phyloP scores from a whole-genome alignment of 768 basidiomycete genomes.

The Panus rudis region DNA sequence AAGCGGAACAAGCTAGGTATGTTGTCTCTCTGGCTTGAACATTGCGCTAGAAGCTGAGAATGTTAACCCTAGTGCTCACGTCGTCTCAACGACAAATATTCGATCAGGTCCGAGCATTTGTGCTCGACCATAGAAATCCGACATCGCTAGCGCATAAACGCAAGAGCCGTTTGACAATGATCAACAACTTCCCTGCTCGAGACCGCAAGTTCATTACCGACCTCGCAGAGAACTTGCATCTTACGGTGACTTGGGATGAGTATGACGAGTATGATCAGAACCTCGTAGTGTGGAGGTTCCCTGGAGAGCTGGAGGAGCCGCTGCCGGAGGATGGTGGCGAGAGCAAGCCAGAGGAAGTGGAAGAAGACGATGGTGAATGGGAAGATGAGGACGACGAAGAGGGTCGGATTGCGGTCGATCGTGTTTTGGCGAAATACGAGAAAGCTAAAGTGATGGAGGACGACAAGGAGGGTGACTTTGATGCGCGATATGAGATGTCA shows the following conservation, averaged over 20 bases:
- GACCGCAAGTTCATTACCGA: conserved; percentile 76
- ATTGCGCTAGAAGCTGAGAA: not conserved
- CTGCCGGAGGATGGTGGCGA: conserved; percentile 22
- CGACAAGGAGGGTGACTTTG: conserved; percentile 68
- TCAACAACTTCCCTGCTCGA: conserved; percentile 71
- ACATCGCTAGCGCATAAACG: conserved; percentile 24
- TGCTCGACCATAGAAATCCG: conserved; percentile 39
- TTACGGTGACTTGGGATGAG: conserved; percentile 88
- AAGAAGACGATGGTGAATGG: conserved; percentile 23
- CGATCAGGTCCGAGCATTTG: conserved; percentile 70
- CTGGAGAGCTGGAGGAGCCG: conserved; percentile 33
- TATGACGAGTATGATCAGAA: conserved; percentile 80
- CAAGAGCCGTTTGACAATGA: conserved; percentile 51
- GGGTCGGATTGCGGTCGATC: conserved; percentile 61
- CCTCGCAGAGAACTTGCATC: conserved; percentile 70
- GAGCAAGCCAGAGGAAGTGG: conserved; percentile 28
- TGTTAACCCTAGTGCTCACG: conserved; percentile 51
- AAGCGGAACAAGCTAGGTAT: conserved; percentile 59
- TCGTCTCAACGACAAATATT: conserved; percentile 71
- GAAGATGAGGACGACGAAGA: conserved; percentile 62
- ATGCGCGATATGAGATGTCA: conserved; percentile 67
- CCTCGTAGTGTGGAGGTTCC: conserved; percentile 62
- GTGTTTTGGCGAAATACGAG: conserved; percentile 84
- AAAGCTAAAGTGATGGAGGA: conserved; percentile 73
- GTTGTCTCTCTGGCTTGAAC: conserved; percentile 14